phyloP scores from a whole-genome alignment of 192 early-diverging fungal genomes.

The Entomortierella lignicola region DNA sequence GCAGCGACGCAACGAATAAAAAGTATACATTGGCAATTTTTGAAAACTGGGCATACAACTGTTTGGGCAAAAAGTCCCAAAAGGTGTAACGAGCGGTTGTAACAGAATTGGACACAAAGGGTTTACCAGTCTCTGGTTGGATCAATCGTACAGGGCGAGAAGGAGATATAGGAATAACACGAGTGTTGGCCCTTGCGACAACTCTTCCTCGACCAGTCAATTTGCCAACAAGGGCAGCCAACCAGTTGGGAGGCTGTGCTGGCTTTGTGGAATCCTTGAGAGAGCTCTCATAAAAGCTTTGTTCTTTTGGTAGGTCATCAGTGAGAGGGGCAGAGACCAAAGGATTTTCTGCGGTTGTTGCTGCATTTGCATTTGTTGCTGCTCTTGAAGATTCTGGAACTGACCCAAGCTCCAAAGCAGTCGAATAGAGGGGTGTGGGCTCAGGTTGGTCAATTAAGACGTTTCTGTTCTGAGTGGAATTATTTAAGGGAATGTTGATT shows the following conservation, averaged over 20 bases:
- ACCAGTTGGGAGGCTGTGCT: slow-evolving; percentile 2
- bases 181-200: slow-evolving; percentile 2
- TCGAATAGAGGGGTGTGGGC: slow-evolving; percentile 12
- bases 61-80: slow-evolving; percentile 70
- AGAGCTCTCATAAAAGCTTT: background rate
- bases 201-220: slow-evolving; percentile 21
- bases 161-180: slow-evolving; percentile 40
- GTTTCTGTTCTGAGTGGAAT: background rate
- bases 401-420: slow-evolving; percentile 36
- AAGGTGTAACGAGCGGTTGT: slow-evolving; percentile 73
- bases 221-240: slow-evolving; percentile 7
- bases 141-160: slow-evolving; percentile 40
- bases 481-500: background rate
- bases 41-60: slow-evolving; percentile 73
- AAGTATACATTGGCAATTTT: slow-evolving; percentile 80
- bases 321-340: background rate
- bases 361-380: background rate
- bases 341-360: slow-evolving; percentile 12
- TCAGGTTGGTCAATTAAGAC: slow-evolving; percentile 36
- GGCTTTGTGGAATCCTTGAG: background rate
- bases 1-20: slow-evolving; percentile 68
- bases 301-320: slow-evolving; percentile 17
- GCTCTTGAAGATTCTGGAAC: slow-evolving; percentile 5
- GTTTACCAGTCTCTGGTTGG: slow-evolving; percentile 56
- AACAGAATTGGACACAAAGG: slow-evolving; percentile 68